Conservation (phyloP, 1,284 basidiomycete genomes). For the Hortiboletus rubellus region DNA sequence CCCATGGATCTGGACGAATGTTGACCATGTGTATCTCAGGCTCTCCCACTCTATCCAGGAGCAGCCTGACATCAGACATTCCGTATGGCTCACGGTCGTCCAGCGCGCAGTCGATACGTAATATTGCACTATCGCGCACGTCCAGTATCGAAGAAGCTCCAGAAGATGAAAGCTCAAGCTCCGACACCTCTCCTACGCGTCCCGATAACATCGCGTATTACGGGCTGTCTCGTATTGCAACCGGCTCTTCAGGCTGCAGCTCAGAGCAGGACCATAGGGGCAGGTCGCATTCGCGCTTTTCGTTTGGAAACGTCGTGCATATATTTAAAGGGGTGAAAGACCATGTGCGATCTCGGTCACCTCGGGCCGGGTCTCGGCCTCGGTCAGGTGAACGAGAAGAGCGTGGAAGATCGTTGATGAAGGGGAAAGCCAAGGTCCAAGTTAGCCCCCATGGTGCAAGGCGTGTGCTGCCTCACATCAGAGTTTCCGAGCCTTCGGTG, state of each 20-base stretch:
- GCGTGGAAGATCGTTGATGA: constrained; percentile 25
- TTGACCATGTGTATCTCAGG: constrained; percentile 13
- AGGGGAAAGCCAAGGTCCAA: constrained; percentile 19
- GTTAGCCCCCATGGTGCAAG: background rate
- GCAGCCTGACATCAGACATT: background rate
- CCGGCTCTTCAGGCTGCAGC: constrained; percentile 18
- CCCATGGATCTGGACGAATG: background rate
- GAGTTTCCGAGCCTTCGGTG: constrained; percentile 12
- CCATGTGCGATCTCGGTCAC: constrained; percentile 43
- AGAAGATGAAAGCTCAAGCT: constrained; percentile 26
- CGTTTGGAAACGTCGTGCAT: constrained; percentile 38
- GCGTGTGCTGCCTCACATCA: constrained; percentile 1
- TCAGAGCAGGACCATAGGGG: constrained; percentile 25
- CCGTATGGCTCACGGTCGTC: constrained; percentile 22
- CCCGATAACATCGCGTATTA: constrained; percentile 13
- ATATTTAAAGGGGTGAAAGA: constrained; percentile 44
- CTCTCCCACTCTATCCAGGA: constrained; percentile 4
- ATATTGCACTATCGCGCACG: constrained; percentile 31
- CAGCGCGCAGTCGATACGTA: constrained; percentile 19
- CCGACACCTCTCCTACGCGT: background rate
- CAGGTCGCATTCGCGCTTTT: constrained; percentile 40
- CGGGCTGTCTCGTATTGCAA: constrained; percentile 19
- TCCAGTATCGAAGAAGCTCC: constrained; percentile 41
- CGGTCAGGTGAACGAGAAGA: constrained; percentile 20
- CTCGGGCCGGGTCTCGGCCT: constrained; percentile 19